Conservation (phyloP, 2,329 filamentous ascomycete species). For the Trichoderma arundinaceum region DNA sequence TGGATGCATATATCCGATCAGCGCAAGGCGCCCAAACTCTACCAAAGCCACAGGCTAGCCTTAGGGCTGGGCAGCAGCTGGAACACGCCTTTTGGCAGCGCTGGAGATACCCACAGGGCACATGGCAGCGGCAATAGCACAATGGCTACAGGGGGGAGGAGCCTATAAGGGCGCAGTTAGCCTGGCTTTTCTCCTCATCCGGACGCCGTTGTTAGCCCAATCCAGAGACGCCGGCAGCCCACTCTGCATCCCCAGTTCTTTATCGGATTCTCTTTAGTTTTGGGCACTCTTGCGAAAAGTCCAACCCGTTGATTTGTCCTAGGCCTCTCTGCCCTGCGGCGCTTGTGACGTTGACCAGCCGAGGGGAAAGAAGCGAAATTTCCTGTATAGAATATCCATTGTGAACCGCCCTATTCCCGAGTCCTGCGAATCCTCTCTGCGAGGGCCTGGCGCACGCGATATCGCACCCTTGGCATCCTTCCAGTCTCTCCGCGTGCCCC, state of each 20-base stretch:
- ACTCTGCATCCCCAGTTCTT: constrained; percentile 24
- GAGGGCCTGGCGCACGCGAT: constrained; percentile 29
- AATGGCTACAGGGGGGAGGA: constrained; percentile 14
- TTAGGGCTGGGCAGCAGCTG: constrained; percentile 24
- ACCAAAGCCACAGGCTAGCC: constrained; percentile 6
- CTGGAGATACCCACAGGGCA: constrained; percentile 30
- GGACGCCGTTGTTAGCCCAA: constrained; percentile 22
- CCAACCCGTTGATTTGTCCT: constrained; percentile 1
- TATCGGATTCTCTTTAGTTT: constrained; percentile 27
- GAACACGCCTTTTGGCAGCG: constrained; percentile 6
- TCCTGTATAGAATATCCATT: constrained; percentile 4
- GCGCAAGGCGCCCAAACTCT: not conserved
- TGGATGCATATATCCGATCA: constrained; percentile 30
- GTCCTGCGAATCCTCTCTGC: not conserved
- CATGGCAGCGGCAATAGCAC: constrained; percentile 31
- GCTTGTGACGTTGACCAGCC: not conserved
- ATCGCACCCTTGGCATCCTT: constrained; percentile 5
- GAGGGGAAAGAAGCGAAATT: not conserved
- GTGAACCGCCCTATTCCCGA: not conserved
- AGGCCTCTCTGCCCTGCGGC: not conserved
- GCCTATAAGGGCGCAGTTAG: constrained; percentile 6
- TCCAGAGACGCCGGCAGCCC: constrained; percentile 19
- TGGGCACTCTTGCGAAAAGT: constrained; percentile 26
- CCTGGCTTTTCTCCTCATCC: constrained; percentile 22
- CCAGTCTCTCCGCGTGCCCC: constrained; percentile 13